A percentile compares a stretch with the other conserved stretches of the same genome.
These are phyloP conservation scores for Quercus berberidifolia DNA, from an alignment of 306 rosid species.

Conservation along the genomic window DNA sequence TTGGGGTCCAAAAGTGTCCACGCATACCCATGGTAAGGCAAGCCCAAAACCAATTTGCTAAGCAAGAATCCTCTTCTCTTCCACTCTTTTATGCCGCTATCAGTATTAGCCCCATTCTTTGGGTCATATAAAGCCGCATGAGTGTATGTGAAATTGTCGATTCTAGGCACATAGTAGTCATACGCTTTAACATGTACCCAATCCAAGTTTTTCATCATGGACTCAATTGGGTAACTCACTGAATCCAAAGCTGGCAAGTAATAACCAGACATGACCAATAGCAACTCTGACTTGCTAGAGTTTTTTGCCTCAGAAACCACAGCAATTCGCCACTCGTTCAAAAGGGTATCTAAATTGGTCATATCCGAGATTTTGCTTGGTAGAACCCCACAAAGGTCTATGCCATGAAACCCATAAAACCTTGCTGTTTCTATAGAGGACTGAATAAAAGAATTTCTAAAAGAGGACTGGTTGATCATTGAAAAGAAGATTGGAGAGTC, in stretches of 20 bases:
- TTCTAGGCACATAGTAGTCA: slow-evolving; percentile 21
- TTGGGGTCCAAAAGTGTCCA: slow-evolving; percentile 27
- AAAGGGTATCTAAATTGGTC: slow-evolving; percentile 11
- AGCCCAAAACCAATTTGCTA: slow-evolving; percentile 27
- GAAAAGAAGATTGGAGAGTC: slow-evolving; percentile 11
- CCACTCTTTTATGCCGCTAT: slow-evolving; percentile 12
- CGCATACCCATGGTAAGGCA: slow-evolving; percentile 32
- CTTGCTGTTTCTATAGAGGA: slow-evolving; percentile 29
- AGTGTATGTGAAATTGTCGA: slow-evolving; percentile 3
- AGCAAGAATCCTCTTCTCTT: slow-evolving; percentile 9
- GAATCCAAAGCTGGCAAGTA: slow-evolving; percentile 1
- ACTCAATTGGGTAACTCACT: slow-evolving; percentile 16
- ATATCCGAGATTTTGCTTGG: slow-evolving; percentile 8
- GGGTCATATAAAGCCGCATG: slow-evolving; percentile 29
- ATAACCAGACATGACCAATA: slow-evolving; percentile 3
- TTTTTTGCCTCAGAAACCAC: slow-evolving; percentile 22
- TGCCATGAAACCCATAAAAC: slow-evolving; percentile 27
- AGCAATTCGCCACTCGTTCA: slow-evolving; percentile 23
- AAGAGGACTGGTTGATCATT: slow-evolving; percentile 1
- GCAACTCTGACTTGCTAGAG: not conserved
- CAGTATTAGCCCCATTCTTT: slow-evolving; percentile 15
- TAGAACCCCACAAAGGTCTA: slow-evolving; percentile 13
- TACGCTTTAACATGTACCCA: slow-evolving; percentile 22
- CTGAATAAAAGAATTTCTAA: slow-evolving; percentile 19
- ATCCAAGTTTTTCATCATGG: slow-evolving; percentile 14